Conservation (phyloP, 75 land plant genomes). For the Sequoiadendron giganteum region DNA sequence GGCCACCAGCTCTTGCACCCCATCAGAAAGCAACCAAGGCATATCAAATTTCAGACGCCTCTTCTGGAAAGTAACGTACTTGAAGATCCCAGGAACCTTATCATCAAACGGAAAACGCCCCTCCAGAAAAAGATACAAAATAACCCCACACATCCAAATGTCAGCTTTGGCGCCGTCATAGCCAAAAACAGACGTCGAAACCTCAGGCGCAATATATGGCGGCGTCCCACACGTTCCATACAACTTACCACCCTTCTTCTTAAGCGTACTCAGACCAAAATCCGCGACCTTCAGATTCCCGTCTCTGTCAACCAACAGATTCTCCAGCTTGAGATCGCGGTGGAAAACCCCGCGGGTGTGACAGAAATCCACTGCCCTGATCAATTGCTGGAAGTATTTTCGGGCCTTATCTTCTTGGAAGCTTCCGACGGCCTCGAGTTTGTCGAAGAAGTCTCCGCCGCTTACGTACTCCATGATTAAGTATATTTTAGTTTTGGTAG, state of each 20-base stretch:
- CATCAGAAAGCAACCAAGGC: conserved; percentile 35
- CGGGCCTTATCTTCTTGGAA: conserved; percentile 18
- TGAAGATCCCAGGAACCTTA: neutral
- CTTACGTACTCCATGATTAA: conserved; percentile 45
- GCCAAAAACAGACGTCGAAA: conserved; percentile 22
- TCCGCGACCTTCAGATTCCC: conserved; percentile 33
- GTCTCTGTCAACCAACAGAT: conserved; percentile 26
- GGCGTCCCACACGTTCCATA: conserved; percentile 49
- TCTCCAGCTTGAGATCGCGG: conserved; percentile 50
- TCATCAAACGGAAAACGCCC: neutral
- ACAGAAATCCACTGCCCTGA: conserved; percentile 42
- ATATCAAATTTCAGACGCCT: neutral
- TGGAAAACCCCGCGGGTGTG: conserved; percentile 43
- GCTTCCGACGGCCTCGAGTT: conserved; percentile 11
- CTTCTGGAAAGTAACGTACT: neutral
- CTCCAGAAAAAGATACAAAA: neutral
- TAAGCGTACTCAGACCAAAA: conserved; percentile 21
- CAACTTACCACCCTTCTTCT: conserved; percentile 5
- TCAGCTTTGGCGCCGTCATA: conserved; percentile 47
- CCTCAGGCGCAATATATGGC: conserved; percentile 55
- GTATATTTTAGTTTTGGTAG: conserved; percentile 23
- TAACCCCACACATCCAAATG: conserved; percentile 31
- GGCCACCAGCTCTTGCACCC: conserved; percentile 22
- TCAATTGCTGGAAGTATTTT: conserved; percentile 43
- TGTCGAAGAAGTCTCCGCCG: conserved; percentile 45